phyloP scores from a whole-genome alignment of 1,284 basidiomycete species.

The Leccinum cinnamomeum region DNA sequence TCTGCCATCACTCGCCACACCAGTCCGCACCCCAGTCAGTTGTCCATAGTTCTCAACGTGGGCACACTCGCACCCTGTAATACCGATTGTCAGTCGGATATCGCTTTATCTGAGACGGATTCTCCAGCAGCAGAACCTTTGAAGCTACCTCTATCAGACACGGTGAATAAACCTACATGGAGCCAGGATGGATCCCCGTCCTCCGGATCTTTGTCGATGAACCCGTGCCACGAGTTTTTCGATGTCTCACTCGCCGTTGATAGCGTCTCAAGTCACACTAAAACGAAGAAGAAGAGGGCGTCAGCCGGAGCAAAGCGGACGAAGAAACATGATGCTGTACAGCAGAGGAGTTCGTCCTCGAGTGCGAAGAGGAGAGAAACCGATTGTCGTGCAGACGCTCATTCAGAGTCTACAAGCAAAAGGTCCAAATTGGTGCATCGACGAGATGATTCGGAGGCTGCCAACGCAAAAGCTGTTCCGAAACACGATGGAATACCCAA shows the following conservation, averaged over 20 bases:
- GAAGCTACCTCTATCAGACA: constrained; percentile 28
- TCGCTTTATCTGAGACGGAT: constrained; percentile 28
- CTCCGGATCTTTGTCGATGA: constrained; percentile 4
- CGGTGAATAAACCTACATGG: constrained; percentile 17
- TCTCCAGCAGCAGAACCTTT: constrained; percentile 16
- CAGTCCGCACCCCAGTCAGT: neutral
- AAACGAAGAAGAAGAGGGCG: constrained; percentile 13
- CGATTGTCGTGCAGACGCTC: constrained; percentile 1
- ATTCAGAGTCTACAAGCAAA: constrained; percentile 22
- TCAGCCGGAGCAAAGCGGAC: neutral
- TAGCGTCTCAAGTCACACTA: neutral
- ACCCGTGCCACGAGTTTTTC: neutral
- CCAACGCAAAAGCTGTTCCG: neutral
- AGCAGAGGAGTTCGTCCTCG: neutral
- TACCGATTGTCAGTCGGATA: constrained; percentile 5
- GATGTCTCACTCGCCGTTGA: neutral
- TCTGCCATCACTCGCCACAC: constrained; percentile 3
- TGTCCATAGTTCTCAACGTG: neutral
- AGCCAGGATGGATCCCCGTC: neutral
- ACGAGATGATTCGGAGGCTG: constrained; percentile 1
- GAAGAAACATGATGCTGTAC: constrained; percentile 10
- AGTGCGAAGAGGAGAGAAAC: constrained; percentile 4
- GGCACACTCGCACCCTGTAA: neutral
- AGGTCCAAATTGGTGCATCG: constrained; percentile 16
- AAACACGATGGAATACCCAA: constrained; percentile 1